Conservation (phyloP, 345 rosid genomes). For the Leavenworthia alabamica region DNA sequence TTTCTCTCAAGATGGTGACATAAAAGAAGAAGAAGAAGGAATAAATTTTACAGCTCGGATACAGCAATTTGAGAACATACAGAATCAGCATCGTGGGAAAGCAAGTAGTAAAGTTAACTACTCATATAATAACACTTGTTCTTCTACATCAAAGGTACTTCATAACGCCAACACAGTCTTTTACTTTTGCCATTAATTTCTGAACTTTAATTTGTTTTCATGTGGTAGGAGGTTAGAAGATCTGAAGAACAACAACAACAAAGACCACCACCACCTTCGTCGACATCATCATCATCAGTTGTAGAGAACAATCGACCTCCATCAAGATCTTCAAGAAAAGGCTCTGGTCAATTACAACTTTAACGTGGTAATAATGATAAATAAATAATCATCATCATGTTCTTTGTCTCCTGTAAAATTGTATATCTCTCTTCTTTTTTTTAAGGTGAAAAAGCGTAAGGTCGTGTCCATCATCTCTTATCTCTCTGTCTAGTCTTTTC, state of each 20-base stretch:
- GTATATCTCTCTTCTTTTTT: constrained; percentile 20
- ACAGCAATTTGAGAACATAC: constrained; percentile 86
- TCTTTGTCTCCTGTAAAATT: constrained; percentile 35
- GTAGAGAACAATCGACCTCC: constrained; percentile 47
- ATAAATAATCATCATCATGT: constrained; percentile 5
- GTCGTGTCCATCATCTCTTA: constrained; percentile 16
- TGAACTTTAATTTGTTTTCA: background rate
- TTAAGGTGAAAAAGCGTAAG: constrained; percentile 26
- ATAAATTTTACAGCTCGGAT: constrained; percentile 65
- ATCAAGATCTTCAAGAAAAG: constrained; percentile 66
- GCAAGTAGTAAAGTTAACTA: constrained; percentile 48
- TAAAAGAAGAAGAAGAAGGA: constrained; percentile 50
- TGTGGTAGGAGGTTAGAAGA: constrained; percentile 49
- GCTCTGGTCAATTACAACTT: constrained; percentile 63
- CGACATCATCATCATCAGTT: constrained; percentile 32
- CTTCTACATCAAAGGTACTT: constrained; percentile 49
- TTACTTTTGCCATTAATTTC: background rate
- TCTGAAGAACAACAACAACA: constrained; percentile 40
- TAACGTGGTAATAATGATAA: constrained; percentile 28
- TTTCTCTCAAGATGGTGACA: constrained; percentile 67
- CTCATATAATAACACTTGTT: constrained; percentile 37
- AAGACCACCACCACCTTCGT: constrained; percentile 16
- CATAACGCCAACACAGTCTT: background rate
- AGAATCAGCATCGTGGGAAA: constrained; percentile 65
- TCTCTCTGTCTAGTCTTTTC: constrained; percentile 14